Conservation (phyloP, 768 basidiomycete genomes). For the Zangia roseola region DNA sequence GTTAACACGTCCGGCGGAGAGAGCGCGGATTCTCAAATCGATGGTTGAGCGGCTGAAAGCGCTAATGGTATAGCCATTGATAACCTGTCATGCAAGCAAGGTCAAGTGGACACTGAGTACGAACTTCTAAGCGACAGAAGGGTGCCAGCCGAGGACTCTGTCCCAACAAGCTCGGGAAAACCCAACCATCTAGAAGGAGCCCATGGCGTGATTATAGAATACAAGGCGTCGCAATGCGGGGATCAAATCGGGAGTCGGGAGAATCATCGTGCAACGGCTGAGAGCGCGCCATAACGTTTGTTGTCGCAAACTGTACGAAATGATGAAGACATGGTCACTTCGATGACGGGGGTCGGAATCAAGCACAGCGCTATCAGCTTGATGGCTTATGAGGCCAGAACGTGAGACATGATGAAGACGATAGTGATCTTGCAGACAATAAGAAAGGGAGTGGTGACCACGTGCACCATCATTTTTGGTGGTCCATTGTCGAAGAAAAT, state of each 20-base stretch:
- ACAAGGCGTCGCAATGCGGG: constrained; percentile 21
- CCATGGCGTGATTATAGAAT: constrained; percentile 11
- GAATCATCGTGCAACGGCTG: not conserved
- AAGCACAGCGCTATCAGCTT: not conserved
- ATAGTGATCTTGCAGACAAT: not conserved
- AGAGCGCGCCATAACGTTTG: not conserved
- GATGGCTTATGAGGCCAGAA: constrained; percentile 1
- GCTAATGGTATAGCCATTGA: not conserved
- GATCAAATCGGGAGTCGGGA: not conserved
- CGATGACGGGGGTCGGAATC: constrained; percentile 10
- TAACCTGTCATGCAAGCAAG: not conserved
- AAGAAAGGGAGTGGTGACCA: too few relatives aligned
- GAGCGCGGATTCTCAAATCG: constrained; percentile 2
- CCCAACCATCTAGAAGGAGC: not conserved
- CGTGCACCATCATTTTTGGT: too few relatives aligned
- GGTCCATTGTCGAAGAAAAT: too few relatives aligned
- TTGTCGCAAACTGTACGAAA: not conserved
- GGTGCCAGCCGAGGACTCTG: not conserved
- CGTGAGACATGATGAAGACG: constrained; percentile 3
- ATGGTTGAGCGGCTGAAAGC: constrained; percentile 15
- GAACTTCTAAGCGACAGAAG: not conserved
- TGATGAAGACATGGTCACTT: not conserved
- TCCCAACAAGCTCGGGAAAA: not conserved
- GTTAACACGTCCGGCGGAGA: not conserved
- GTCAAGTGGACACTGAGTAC: too few relatives aligned